Percentiles rank a stretch among this genome's conserved stretches.
Conservation (phyloP, 176 grass and related monocot genomes). For the Pontederia paniculata region DNA sequence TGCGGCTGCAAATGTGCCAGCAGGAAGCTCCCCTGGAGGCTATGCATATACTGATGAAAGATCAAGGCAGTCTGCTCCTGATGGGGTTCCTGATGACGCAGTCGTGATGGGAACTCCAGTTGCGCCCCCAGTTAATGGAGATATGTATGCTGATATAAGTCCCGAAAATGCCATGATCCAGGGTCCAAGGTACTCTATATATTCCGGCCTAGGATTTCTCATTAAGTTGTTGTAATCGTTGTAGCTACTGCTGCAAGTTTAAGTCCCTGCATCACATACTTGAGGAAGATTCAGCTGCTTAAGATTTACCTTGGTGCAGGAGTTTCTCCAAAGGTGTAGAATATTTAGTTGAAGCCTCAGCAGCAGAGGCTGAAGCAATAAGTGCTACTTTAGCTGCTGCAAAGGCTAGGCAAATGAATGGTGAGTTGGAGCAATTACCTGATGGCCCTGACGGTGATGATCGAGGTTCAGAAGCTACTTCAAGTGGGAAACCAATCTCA, state of each 20-base stretch:
- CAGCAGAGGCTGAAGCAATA: slow-evolving; percentile 50
- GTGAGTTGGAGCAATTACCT: slow-evolving; percentile 15
- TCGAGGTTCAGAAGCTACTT: slow-evolving; percentile 21
- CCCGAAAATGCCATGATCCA: slow-evolving; percentile 79
- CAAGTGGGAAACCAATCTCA: slow-evolving; percentile 12
- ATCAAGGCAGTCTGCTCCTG: slow-evolving; percentile 39
- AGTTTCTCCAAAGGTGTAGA: slow-evolving; percentile 38
- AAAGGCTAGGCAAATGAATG: slow-evolving; percentile 40
- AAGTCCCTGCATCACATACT: too few species aligned
- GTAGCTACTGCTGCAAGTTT: too few species aligned
- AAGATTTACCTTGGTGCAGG: slow-evolving; percentile 18
- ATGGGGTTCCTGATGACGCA: slow-evolving; percentile 58
- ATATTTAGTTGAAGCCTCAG: slow-evolving; percentile 44
- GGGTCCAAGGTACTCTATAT: slow-evolving; percentile 58
- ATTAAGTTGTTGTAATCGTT: not conserved
- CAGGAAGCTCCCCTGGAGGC: slow-evolving; percentile 42
- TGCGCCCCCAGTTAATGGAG: slow-evolving; percentile 82
- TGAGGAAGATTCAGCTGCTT: not conserved
- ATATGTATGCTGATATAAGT: slow-evolving; percentile 82
- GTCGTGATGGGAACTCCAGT: slow-evolving; percentile 87
- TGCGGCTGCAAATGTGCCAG: slow-evolving; percentile 52
- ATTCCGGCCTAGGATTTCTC: not conserved
- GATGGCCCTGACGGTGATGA: slow-evolving; percentile 21
- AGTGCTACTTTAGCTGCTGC: slow-evolving; percentile 42
- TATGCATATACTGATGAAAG: slow-evolving; percentile 55